Conservation (phyloP, 495 filamentous ascomycete genomes). For the Choiromyces venosus region DNA sequence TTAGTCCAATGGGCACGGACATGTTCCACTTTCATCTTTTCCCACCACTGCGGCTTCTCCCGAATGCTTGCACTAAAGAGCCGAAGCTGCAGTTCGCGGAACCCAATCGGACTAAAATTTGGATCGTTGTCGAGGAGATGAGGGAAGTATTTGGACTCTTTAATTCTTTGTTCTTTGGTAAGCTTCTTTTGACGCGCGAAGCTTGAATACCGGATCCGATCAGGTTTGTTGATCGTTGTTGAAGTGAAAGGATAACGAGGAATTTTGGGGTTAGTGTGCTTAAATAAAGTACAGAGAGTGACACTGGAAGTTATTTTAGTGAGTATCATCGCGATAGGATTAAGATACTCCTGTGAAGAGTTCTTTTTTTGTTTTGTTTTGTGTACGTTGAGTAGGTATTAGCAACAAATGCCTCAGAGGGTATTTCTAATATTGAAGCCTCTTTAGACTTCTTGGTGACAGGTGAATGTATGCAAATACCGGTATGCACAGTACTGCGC, state of each 20-base stretch:
- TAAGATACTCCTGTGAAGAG: background rate
- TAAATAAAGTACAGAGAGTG: background rate
- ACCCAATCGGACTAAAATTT: background rate
- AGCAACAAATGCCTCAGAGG: background rate
- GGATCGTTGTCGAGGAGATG: background rate
- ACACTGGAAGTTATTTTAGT: background rate
- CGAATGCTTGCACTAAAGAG: background rate
- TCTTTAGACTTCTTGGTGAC: too few species aligned
- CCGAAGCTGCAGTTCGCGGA: background rate
- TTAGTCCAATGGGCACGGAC: slow-evolving; percentile 5
- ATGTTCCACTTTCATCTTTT: slow-evolving; percentile 1
- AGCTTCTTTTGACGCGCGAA: background rate
- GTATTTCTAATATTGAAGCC: background rate
- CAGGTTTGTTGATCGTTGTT: background rate
- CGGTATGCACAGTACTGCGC: too few species aligned
- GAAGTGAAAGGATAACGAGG: background rate
- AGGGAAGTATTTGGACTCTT: background rate
- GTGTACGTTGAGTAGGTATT: background rate
- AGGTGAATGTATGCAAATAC: too few species aligned
- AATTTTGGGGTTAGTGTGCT: background rate
- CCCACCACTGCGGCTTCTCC: slow-evolving; percentile 10
- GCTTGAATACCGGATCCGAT: background rate
- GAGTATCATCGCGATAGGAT: background rate
- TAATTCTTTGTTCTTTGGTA: background rate
- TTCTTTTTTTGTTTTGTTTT: too few species aligned